phyloP scores from a whole-genome alignment of 1,284 basidiomycete species.

The Tilletia walkeri region DNA sequence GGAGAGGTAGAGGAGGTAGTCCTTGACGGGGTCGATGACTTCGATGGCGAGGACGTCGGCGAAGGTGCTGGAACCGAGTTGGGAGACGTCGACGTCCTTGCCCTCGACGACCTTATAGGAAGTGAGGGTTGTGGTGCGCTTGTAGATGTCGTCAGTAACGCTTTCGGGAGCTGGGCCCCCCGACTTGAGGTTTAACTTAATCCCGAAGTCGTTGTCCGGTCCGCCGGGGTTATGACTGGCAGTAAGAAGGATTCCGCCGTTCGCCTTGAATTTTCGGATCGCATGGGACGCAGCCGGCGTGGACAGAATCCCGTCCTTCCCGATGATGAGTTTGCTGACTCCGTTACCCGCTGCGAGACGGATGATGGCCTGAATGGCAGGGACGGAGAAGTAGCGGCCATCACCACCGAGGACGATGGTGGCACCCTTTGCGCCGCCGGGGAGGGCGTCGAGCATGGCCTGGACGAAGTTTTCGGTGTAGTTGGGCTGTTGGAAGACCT shows the following conservation, averaged over 20 bases:
- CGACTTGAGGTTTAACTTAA: slow-evolving; percentile 98
- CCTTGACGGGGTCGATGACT: slow-evolving; percentile 89
- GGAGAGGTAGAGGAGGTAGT: slow-evolving; percentile 81
- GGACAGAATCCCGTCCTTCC: slow-evolving; percentile 82
- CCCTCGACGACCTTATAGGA: slow-evolving; percentile 83
- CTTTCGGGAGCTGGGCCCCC: slow-evolving; percentile 94
- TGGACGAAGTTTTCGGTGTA: slow-evolving; percentile 99
- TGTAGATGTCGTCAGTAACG: slow-evolving; percentile 90
- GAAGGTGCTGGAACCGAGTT: slow-evolving; percentile 74
- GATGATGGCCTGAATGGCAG: slow-evolving; percentile 85
- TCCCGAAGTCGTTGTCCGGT: slow-evolving; percentile 94
- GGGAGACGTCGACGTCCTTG: slow-evolving; percentile 75
- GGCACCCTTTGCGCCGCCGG: slow-evolving; percentile 66
- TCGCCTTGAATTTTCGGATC: slow-evolving; percentile 91
- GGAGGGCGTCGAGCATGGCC: slow-evolving; percentile 86
- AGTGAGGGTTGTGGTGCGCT: slow-evolving; percentile 80
- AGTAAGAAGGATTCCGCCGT: slow-evolving; percentile 95
- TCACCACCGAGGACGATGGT: slow-evolving; percentile 96
- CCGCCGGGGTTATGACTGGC: slow-evolving; percentile 98
- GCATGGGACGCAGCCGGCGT: slow-evolving; percentile 95
- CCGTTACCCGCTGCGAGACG: slow-evolving; percentile 82
- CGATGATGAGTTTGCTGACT: slow-evolving; percentile 53
- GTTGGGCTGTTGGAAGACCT: slow-evolving; percentile 64
- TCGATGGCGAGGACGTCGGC: slow-evolving; percentile 70
- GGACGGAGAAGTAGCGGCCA: slow-evolving; percentile 88